These are phyloP conservation scores for Spinacia oleracea DNA, from an alignment of 179 eudicot species.

Conservation along the genomic window DNA sequence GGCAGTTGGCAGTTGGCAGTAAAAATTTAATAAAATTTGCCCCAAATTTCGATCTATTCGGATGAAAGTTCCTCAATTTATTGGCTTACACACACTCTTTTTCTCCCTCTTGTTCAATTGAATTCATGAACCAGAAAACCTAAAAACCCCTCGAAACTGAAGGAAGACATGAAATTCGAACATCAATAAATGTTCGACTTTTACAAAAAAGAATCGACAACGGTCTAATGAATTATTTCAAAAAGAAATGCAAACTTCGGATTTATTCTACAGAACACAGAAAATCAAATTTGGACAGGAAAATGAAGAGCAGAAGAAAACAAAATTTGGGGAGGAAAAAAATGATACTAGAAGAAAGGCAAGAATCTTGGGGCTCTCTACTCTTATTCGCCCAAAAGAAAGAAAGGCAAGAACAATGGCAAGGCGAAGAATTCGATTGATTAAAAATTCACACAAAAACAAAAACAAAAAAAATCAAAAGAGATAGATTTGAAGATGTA, in stretches of 20 bases:
- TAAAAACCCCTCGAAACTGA: not conserved
- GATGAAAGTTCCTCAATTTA: not conserved
- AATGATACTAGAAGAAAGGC: too few relatives aligned
- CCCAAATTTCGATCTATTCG: not conserved
- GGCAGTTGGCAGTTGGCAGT: too few relatives aligned
- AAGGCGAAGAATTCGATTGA: not conserved
- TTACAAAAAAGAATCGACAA: not conserved
- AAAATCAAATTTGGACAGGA: not conserved
- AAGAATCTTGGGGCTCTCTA: too few relatives aligned
- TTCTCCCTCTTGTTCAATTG: not conserved
- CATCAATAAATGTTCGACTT: not conserved
- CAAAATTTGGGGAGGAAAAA: too few relatives aligned
- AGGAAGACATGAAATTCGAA: not conserved
- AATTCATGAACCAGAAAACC: not conserved
- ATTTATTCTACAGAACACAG: not conserved
- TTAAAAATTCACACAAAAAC: not conserved
- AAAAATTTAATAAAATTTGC: too few relatives aligned
- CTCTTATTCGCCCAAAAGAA: too few relatives aligned
- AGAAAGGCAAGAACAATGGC: not conserved
- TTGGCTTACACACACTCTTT: not conserved
- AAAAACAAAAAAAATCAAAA: not conserved
- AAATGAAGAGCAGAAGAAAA: not conserved
- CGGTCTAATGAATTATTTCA: not conserved
- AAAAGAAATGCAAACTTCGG: not conserved
- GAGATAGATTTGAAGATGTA: not conserved